phyloP scores from a whole-genome alignment of 2,329 filamentous ascomycete genomes.

The Chaetomium sp. region DNA sequence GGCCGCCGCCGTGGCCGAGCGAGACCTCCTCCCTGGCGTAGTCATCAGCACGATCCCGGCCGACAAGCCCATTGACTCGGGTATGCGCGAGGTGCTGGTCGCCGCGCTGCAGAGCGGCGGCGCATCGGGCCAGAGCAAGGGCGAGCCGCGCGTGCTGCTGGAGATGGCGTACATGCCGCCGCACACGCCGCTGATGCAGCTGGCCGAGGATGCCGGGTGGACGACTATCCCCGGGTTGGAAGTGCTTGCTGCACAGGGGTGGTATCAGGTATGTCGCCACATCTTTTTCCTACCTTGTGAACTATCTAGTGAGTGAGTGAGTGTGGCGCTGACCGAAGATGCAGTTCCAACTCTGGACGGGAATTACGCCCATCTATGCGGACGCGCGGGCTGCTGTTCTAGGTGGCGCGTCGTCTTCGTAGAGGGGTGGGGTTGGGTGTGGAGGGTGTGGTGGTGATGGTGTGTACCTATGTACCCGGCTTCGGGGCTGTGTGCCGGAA shows the following conservation, averaged over 20 bases:
- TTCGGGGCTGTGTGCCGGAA: background rate
- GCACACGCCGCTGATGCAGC: slow-evolving; percentile 79
- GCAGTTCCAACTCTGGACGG: slow-evolving; percentile 82
- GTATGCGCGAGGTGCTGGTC: slow-evolving; percentile 66
- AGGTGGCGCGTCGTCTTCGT: slow-evolving; percentile 38
- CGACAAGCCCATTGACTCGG: slow-evolving; percentile 75
- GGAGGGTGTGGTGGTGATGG: background rate
- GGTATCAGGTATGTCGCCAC: slow-evolving; percentile 71
- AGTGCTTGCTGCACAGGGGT: slow-evolving; percentile 85
- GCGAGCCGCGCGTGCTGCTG: slow-evolving; percentile 63
- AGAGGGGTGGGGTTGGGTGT: background rate
- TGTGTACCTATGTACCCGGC: too few species aligned
- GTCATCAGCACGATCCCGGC: slow-evolving; percentile 91
- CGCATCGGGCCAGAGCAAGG: slow-evolving; percentile 36
- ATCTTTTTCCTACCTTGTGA: background rate
- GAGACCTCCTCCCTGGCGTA: slow-evolving; percentile 62
- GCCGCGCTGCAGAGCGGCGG: slow-evolving; percentile 49
- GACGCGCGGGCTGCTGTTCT: slow-evolving; percentile 66
- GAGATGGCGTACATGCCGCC: slow-evolving; percentile 97
- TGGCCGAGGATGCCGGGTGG: slow-evolving; percentile 80
- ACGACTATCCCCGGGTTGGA: slow-evolving; percentile 83
- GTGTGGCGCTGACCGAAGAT: slow-evolving; percentile 13
- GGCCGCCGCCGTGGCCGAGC: slow-evolving; percentile 50
- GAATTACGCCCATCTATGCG: slow-evolving; percentile 71
- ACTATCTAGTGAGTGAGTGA: background rate